Evolutionary conservation across 306 rosid species (phyloP).

Genomic region (Castanospermum australe): DNA sequence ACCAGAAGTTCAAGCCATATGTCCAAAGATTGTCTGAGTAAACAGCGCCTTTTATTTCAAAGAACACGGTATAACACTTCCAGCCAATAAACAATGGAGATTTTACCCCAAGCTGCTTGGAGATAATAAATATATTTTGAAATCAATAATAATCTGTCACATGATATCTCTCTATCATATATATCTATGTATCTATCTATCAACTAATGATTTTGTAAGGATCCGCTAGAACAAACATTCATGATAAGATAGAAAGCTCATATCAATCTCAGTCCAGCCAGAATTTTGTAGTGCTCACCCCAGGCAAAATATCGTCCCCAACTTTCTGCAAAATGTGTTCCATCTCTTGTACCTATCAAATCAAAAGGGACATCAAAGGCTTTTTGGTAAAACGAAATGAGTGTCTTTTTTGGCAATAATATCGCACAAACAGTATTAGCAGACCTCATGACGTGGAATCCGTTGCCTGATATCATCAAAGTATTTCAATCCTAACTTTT

Average conservation of each 20-base stretch:
- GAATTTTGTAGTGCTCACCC: conserved; percentile 52
- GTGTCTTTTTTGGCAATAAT: neutral
- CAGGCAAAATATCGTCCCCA: conserved; percentile 75
- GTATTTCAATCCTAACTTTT: conserved; percentile 85
- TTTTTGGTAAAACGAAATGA: neutral
- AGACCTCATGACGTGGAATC: conserved; percentile 85
- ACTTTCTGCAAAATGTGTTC: conserved; percentile 64
- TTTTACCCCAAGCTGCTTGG: neutral
- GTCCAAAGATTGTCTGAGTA: neutral
- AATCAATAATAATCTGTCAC: neutral
- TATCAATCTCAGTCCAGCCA: conserved; percentile 12
- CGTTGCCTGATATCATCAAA: conserved; percentile 83
- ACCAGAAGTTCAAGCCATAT: neutral
- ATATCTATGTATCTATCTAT: too few relatives aligned
- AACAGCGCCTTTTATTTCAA: neutral
- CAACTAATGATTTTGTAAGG: neutral
- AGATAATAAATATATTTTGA: neutral
- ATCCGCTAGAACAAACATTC: neutral
- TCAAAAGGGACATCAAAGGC: conserved; percentile 4
- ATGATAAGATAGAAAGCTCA: neutral
- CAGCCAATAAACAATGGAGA: neutral
- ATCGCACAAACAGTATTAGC: neutral
- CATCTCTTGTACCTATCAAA: conserved; percentile 83
- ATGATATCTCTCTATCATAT: neutral
- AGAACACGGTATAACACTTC: neutral